A percentile compares a stretch with the other conserved stretches of the same genome.
phyloP scores from a whole-genome alignment of 257 asterid genomes.

The Echium plantagineum region DNA sequence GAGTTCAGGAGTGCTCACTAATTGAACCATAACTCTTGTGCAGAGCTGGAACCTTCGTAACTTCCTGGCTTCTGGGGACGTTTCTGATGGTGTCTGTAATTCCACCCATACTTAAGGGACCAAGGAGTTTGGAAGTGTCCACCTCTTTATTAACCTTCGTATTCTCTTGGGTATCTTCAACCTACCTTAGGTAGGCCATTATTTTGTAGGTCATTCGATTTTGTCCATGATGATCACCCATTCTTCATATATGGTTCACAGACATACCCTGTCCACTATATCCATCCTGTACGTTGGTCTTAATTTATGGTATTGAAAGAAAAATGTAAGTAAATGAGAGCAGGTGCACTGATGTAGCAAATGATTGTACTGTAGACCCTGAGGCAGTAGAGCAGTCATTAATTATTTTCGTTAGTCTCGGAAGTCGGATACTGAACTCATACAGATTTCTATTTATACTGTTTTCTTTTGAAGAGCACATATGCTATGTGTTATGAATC shows the following conservation, averaged over 20 bases:
- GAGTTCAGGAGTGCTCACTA: neutral
- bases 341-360: too few species aligned
- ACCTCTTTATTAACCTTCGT: constrained; percentile 83
- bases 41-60: constrained; percentile 77
- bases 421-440: too few species aligned
- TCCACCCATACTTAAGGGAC: constrained; percentile 83
- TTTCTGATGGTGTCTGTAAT: constrained; percentile 91
- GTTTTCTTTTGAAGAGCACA: too few species aligned
- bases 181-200: constrained; percentile 42
- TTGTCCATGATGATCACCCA: constrained; percentile 22
- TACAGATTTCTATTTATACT: too few species aligned
- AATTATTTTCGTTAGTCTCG: too few species aligned
- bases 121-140: constrained; percentile 85
- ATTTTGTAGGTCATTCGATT: constrained; percentile 13
- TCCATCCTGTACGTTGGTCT: too few species aligned
- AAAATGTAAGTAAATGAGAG: too few species aligned
- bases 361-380: too few species aligned
- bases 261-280: too few species aligned
- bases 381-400: too few species aligned
- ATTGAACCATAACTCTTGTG: constrained; percentile 3
- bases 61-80: constrained; percentile 93
- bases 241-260: neutral
- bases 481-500: too few species aligned
- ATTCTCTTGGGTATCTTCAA: constrained; percentile 80
- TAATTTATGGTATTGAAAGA: too few species aligned